Evolutionary conservation across 371 early-diverging fungal genomes (phyloP), one percentile per base, ranked within the genome.

Genomic region (Mucor velutinosus): DNA sequence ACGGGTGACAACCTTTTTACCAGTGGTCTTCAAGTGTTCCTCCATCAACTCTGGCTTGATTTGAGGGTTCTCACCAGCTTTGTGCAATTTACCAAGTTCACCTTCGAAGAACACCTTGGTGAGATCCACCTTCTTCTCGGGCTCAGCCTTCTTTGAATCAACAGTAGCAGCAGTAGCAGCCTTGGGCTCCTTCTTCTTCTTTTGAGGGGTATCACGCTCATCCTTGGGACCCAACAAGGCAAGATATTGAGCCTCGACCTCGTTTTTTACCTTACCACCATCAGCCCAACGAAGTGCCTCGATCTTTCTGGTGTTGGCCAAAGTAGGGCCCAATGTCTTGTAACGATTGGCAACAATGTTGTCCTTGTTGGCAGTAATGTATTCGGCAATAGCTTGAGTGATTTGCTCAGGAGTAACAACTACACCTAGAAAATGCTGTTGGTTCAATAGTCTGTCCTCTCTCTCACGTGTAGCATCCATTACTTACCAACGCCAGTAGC

Each of bases 41-140:
- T 87, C 86, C 90, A 94, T 96, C 63, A 99, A 83, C 72, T 92
- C 89, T 8, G 95, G 92, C 64, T 91, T 92, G 77, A 98, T 92
- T 85, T 99, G 99, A 53, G 93, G 94, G 84, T 99, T 99, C 65
- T 93, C 99, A 33, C 99, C 99, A 7, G 99, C 94, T 62, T 93
- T 95, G 83, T 99, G 99, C 69, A 99, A 83, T 60, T 87, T 89
- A 58, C 95, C 86, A 32, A 99, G 85, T 62, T 97, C 97, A 29
- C 99, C 98, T 73, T 95, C 94, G 64, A 90, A 90, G 76, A 97
- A 89, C 89, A 90, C 72, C 78, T 86, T 86, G 21, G 73, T 63
- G 21, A 78, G 57, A 49, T 76, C 72, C 25, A 70, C 47, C 15
- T 73, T 66, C 39, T 60, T 64, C 43, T 72, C 65, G 29, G 69